Conservation (phyloP, 73 alveolate species). For the Symbiodinium pilosum region DNA sequence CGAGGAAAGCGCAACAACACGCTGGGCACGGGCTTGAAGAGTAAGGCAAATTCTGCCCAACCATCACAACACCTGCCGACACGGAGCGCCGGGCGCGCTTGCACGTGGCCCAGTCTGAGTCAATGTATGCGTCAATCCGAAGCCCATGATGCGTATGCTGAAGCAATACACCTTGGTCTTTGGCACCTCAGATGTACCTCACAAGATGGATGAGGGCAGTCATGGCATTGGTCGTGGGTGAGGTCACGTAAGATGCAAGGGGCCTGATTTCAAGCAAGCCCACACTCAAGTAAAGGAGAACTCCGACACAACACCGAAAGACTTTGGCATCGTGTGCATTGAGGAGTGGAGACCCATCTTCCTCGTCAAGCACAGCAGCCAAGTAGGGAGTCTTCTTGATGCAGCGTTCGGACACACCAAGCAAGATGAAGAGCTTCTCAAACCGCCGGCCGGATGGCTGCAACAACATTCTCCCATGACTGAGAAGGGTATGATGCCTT, state of each 20-base stretch:
- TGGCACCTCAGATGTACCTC: neutral
- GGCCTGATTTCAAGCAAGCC: neutral
- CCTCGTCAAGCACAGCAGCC: neutral
- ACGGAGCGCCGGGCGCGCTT: neutral
- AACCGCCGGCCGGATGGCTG: neutral
- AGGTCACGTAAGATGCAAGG: neutral
- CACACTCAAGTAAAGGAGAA: neutral
- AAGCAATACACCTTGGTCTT: neutral
- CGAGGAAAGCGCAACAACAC: neutral
- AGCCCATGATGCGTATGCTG: neutral
- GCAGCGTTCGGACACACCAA: neutral
- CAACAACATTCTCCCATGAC: neutral
- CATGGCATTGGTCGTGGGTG: neutral
- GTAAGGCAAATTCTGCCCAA: neutral
- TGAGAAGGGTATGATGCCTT: neutral
- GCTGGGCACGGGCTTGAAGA: neutral
- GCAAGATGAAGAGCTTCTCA: neutral
- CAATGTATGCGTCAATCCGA: neutral
- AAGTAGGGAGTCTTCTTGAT: neutral
- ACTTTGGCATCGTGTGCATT: neutral
- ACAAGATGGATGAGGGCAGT: neutral
- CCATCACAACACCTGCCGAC: neutral
- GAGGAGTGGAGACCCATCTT: neutral
- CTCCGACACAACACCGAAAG: neutral
- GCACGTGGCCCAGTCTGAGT: slow-evolving; percentile 6